These are phyloP conservation scores for Globisporangium nagaii DNA, from an alignment of 352 stramenopile species.

Conservation along the genomic window DNA sequence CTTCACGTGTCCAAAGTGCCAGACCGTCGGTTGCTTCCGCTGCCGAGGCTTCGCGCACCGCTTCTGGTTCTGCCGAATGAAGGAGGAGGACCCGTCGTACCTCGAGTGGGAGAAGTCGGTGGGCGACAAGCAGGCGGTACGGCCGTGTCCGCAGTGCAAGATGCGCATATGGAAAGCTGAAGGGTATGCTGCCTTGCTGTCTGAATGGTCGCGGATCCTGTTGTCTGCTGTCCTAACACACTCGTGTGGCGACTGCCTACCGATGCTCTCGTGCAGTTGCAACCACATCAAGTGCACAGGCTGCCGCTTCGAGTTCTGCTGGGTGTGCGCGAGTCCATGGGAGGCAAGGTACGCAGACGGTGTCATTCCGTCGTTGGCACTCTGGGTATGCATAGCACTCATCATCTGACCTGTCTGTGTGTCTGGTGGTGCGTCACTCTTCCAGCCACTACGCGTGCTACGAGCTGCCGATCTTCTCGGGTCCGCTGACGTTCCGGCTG, in stretches of 20 bases:
- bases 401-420: neutral
- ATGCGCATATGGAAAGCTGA: conserved; percentile 80
- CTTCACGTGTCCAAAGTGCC: conserved; percentile 64
- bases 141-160: conserved; percentile 47
- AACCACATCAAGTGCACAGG: conserved; percentile 75
- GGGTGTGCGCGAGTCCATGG: conserved; percentile 56
- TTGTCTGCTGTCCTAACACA: too few relatives aligned
- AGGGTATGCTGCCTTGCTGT: conserved; percentile 16
- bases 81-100: neutral
- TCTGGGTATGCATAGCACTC: too few relatives aligned
- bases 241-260: neutral
- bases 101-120: conserved; percentile 44
- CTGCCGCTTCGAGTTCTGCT: conserved; percentile 65
- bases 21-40: conserved; percentile 46
- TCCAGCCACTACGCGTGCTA: conserved; percentile 75
- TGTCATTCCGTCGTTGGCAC: neutral
- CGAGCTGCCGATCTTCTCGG: conserved; percentile 43
- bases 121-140: conserved; percentile 41
- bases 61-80: conserved; percentile 45
- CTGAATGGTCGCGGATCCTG: too few relatives aligned
- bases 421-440: too few relatives aligned
- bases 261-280: conserved; percentile 17
- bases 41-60: conserved; percentile 48
- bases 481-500: conserved; percentile 23
- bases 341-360: conserved; percentile 17